Base-by-base conservation (phyloP, 495 filamentous ascomycete species). In the Aspergillus sclerotiicarbonarius region DNA sequence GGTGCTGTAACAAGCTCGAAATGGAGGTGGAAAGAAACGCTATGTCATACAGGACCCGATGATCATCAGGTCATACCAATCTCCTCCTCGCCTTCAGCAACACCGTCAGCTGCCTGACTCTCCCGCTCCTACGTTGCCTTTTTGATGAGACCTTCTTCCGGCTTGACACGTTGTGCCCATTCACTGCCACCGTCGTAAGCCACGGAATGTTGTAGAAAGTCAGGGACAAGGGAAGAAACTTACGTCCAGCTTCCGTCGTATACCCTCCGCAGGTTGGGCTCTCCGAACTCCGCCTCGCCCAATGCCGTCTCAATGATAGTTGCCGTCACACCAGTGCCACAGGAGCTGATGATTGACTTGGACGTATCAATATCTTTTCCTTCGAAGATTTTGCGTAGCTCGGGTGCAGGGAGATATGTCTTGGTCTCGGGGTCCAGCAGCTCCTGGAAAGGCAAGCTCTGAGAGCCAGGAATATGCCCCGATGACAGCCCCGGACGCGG, bases 201-300 rank as follows among this genome's bases (percentile, higher is more conserved):
- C 58, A 18, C 44, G 32, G 20, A 32, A 30, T 52, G 18, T 54
- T 20, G 21, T 8, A 30, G 30, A 52, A 61, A 19, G 50, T 25
- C 25, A 25, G 5, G 25, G 25, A 25, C 25, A 10, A 37, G 10
- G 12, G 33, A 52, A 50, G 54, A 47, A 16, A 90, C 90, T 88
- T 70, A 95, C 89, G 93, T 96, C 94, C 94, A 98, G 65, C 91
- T 96, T 15, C 94, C 94, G 79, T 98, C 94, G 68, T 98, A 98
- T 25, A 97, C 77, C 65, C 82, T 86, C 58, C 89, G 84, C 43
- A 84, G 85, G 35, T 84, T 80, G 7, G 84, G 76, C 33, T 83
- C 75, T 12, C 87, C 88, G 67, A 83, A 91, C 20, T 86, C 88
- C 16, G 92, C 91, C 67, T 89, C 86, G 25, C 77, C 81, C 37